A percentile compares a stretch with the other conserved stretches of the same genome.
Evolutionary conservation across 1,139 yeast genomes (phyloP).

Genomic region (Hyphopichia fennica): DNA sequence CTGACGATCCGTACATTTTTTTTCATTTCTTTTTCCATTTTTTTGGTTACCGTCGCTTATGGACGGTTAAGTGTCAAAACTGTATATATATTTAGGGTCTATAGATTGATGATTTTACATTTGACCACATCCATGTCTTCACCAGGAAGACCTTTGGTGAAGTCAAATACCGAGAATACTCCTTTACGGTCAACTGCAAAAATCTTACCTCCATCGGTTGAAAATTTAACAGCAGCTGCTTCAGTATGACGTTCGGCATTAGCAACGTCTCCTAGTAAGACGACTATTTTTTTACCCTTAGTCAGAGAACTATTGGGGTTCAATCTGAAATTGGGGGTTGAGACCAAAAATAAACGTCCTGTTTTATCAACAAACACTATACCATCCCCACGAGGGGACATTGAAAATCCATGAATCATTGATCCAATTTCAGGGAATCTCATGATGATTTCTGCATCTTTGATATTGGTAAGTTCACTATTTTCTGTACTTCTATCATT

Average conservation of each 20-base stretch:
- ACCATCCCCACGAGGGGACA: slow-evolving; percentile 86
- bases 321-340: slow-evolving; percentile 57
- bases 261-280: slow-evolving; percentile 74
- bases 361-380: slow-evolving; percentile 76
- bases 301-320: slow-evolving; percentile 13
- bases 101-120: slow-evolving; percentile 55
- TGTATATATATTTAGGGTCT: slow-evolving; percentile 1
- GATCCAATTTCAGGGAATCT: slow-evolving; percentile 82
- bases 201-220: slow-evolving; percentile 78
- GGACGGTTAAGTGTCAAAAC: background rate
- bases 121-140: slow-evolving; percentile 76
- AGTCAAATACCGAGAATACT: slow-evolving; percentile 73
- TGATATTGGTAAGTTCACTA: slow-evolving; percentile 22
- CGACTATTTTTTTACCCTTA: slow-evolving; percentile 50
- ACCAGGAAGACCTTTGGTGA: slow-evolving; percentile 79
- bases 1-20: too few species aligned
- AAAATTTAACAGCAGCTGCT: slow-evolving; percentile 74
- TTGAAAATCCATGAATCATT: slow-evolving; percentile 66
- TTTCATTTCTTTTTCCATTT: background rate
- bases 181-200: slow-evolving; percentile 83
- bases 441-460: slow-evolving; percentile 33
- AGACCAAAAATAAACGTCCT: slow-evolving; percentile 71
- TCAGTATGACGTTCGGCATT: slow-evolving; percentile 67
- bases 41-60: background rate
- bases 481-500: background rate